These are phyloP conservation scores for Phytophthora vignae DNA, from an alignment of 352 stramenopile species.

Conservation along the genomic window DNA sequence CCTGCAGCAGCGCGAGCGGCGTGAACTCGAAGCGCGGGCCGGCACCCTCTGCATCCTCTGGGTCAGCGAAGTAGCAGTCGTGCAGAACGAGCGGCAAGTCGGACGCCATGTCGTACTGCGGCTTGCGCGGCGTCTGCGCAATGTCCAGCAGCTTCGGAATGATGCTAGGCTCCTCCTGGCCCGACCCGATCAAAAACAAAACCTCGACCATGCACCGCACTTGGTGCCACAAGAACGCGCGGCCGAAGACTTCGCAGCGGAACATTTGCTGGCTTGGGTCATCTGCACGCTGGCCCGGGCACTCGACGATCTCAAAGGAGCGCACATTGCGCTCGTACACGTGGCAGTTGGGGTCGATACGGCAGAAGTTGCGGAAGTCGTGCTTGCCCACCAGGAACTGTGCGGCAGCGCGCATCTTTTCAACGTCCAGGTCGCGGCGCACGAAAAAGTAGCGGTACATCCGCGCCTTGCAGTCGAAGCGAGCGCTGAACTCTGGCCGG, in stretches of 20 bases:
- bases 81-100: slow-evolving; percentile 98
- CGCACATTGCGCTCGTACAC: slow-evolving; percentile 93
- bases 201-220: slow-evolving; percentile 98
- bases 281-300: slow-evolving; percentile 43
- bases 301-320: slow-evolving; percentile 87
- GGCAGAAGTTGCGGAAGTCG: slow-evolving; percentile 99
- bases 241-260: slow-evolving; percentile 84
- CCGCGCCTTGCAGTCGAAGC: slow-evolving; percentile 94
- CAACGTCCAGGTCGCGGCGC: slow-evolving; percentile 69
- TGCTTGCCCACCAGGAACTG: slow-evolving; percentile 93
- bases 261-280: slow-evolving; percentile 73
- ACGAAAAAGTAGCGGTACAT: slow-evolving; percentile 99
- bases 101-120: slow-evolving; percentile 95
- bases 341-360: slow-evolving; percentile 98
- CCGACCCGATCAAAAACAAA: slow-evolving; percentile 95
- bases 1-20: slow-evolving; percentile 76
- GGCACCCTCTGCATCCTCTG: slow-evolving; percentile 16
- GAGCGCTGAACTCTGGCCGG: slow-evolving; percentile 91
- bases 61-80: slow-evolving; percentile 94
- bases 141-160: slow-evolving; percentile 95
- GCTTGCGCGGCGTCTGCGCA: slow-evolving; percentile 79
- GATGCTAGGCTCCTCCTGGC: slow-evolving; percentile 91
- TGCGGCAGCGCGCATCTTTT: slow-evolving; percentile 91
- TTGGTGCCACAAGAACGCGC: slow-evolving; percentile 99
- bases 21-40: slow-evolving; percentile 75